Evolutionary conservation across 83 land plant species (phyloP).

Genomic region (Larix sibirica): DNA sequence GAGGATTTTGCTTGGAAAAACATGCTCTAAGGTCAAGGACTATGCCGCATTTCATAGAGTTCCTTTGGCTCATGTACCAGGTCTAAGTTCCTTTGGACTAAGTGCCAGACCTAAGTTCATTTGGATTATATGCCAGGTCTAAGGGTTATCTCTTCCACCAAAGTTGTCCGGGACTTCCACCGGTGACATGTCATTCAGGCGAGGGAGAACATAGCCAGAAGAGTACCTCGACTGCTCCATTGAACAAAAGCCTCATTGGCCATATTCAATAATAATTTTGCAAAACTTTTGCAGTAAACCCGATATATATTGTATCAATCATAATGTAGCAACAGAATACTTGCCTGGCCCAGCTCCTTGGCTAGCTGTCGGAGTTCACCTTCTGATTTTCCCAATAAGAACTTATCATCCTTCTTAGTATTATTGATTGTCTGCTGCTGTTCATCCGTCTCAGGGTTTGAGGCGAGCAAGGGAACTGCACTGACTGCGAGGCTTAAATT

Average conservation of each 20-base stretch:
- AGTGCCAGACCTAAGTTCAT: no score
- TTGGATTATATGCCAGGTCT: no score
- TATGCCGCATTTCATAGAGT: background rate
- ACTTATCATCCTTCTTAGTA: background rate
- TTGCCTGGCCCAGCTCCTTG: constrained; percentile 58
- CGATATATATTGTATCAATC: no score
- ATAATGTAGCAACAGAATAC: background rate
- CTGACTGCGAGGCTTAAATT: background rate
- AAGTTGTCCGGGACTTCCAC: no score
- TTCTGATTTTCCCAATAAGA: constrained; percentile 69
- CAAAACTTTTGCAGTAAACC: no score
- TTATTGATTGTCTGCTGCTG: background rate
- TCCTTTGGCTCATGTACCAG: no score
- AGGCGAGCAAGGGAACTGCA: background rate
- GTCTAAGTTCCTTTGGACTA: no score
- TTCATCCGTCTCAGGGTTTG: background rate
- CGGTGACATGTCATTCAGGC: background rate
- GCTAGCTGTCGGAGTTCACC: constrained; percentile 63
- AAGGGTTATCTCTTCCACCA: no score
- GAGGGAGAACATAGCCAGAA: background rate
- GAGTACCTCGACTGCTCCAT: no score
- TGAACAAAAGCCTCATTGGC: no score
- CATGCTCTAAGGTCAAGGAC: background rate
- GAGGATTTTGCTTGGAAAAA: background rate
- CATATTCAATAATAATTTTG: no score